These are phyloP conservation scores for Stachybotrys chartarum DNA, from an alignment of 2,329 filamentous ascomycete genomes.

Conservation along the genomic window DNA sequence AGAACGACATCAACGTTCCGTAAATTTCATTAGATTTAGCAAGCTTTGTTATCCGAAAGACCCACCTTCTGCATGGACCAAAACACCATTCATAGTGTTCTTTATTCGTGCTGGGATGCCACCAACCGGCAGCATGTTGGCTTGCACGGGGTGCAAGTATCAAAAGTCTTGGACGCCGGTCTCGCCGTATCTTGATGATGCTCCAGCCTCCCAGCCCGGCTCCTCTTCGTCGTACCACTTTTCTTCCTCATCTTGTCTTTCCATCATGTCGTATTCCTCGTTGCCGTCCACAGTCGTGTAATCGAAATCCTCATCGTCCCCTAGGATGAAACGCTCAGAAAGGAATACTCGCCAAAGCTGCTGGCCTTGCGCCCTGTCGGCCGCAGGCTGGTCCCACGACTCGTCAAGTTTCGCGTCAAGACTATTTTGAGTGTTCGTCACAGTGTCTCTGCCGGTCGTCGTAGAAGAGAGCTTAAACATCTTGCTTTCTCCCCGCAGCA, in stretches of 20 bases:
- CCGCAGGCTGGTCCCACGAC: slow-evolving; percentile 20
- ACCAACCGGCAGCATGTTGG: too few species aligned
- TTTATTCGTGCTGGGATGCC: too few species aligned
- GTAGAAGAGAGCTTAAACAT: slow-evolving; percentile 43
- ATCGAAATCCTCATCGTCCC: slow-evolving; percentile 72
- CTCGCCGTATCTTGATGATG: slow-evolving; percentile 39
- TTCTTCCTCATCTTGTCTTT: slow-evolving; percentile 59
- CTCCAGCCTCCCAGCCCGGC: slow-evolving; percentile 47
- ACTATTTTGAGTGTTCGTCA: slow-evolving; percentile 1
- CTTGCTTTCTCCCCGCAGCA: slow-evolving; percentile 70
- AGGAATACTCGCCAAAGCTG: slow-evolving; percentile 67
- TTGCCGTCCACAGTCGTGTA: slow-evolving; percentile 65
- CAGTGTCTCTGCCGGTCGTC: background rate
- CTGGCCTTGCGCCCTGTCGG: slow-evolving; percentile 55
- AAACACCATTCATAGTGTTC: too few species aligned
- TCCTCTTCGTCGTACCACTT: slow-evolving; percentile 76
- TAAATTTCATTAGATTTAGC: too few species aligned
- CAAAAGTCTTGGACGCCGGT: slow-evolving; percentile 69
- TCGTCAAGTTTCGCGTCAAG: slow-evolving; percentile 26
- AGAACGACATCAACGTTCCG: too few species aligned
- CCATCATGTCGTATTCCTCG: slow-evolving; percentile 61
- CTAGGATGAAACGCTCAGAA: slow-evolving; percentile 65
- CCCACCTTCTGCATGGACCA: too few species aligned
- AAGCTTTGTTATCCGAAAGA: too few species aligned
- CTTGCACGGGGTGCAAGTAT: slow-evolving; percentile 8